phyloP scores from a whole-genome alignment of 2,329 filamentous ascomycete genomes.

The Ophiosphaerella herpotricha region DNA sequence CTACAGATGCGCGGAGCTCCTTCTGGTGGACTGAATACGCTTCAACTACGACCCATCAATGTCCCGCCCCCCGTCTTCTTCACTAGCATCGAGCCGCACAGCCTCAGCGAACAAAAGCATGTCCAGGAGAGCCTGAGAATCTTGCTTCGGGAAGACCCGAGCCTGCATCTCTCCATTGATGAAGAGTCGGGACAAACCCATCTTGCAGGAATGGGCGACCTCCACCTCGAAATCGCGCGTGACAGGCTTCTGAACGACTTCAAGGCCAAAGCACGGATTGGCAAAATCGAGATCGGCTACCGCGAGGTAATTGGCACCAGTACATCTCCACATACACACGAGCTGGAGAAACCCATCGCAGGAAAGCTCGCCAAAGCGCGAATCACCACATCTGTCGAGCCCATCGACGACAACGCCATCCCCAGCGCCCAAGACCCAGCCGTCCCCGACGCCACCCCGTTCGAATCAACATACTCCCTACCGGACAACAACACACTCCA shows the following conservation, averaged over 20 bases:
- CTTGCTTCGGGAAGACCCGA: slow-evolving; percentile 88
- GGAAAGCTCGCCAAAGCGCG: slow-evolving; percentile 78
- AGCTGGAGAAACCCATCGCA: slow-evolving; percentile 79
- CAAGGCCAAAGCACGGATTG: slow-evolving; percentile 83
- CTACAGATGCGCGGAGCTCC: slow-evolving; percentile 65
- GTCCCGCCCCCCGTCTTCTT: slow-evolving; percentile 96
- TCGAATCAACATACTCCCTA: slow-evolving; percentile 34
- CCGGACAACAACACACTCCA: slow-evolving; percentile 72
- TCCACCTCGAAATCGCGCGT: slow-evolving; percentile 91
- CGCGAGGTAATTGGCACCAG: slow-evolving; percentile 74
- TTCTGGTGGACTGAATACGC: slow-evolving; percentile 68
- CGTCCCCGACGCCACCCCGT: slow-evolving; percentile 33
- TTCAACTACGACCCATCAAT: slow-evolving; percentile 85
- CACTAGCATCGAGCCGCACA: slow-evolving; percentile 84
- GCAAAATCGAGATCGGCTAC: slow-evolving; percentile 93
- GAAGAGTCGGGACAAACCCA: slow-evolving; percentile 92
- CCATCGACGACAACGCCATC: slow-evolving; percentile 51
- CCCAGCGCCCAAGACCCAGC: slow-evolving; percentile 21
- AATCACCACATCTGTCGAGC: slow-evolving; percentile 71
- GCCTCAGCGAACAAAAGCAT: slow-evolving; percentile 77
- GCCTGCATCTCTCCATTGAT: slow-evolving; percentile 80
- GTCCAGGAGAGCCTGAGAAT: slow-evolving; percentile 77
- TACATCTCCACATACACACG: slow-evolving; percentile 61
- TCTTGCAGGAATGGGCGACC: slow-evolving; percentile 92
- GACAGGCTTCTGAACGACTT: slow-evolving; percentile 88